phyloP scores from a whole-genome alignment of 2,329 filamentous ascomycete species.

The Neocucurbitaria cava region DNA sequence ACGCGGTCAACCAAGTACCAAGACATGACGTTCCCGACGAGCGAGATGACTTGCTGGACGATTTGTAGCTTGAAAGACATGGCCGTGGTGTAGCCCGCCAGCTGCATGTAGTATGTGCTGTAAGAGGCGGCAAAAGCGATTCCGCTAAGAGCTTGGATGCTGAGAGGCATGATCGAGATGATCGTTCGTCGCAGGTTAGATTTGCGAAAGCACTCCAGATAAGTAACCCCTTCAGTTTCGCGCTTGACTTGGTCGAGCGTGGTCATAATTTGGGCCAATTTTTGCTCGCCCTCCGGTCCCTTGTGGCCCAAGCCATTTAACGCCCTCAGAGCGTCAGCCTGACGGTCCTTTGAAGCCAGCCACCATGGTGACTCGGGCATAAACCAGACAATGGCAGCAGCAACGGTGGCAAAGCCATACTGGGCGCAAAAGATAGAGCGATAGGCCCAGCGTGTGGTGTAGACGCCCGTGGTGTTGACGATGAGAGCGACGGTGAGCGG shows the following conservation, averaged over 20 bases:
- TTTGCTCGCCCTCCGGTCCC: constrained; percentile 19
- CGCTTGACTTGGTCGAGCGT: constrained; percentile 45
- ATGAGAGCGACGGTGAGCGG: constrained; percentile 46
- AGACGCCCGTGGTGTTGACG: constrained; percentile 43
- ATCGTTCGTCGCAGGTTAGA: constrained; percentile 78
- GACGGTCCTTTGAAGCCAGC: constrained; percentile 68
- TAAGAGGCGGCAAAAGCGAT: constrained; percentile 37
- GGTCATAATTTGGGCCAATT: constrained; percentile 30
- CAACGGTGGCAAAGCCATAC: constrained; percentile 51
- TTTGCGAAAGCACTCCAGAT: constrained; percentile 82
- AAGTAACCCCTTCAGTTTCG: constrained; percentile 67
- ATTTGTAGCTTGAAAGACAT: constrained; percentile 51
- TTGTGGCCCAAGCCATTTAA: constrained; percentile 29
- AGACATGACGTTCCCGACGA: constrained; percentile 71
- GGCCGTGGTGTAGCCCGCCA: constrained; percentile 48
- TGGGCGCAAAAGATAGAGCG: constrained; percentile 52
- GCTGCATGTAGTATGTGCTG: constrained; percentile 53
- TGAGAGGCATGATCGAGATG: constrained; percentile 60
- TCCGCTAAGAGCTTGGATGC: constrained; percentile 49
- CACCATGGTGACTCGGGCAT: constrained; percentile 65
- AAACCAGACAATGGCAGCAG: constrained; percentile 27
- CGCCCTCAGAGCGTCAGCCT: constrained; percentile 60
- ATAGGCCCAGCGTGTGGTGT: constrained; percentile 52
- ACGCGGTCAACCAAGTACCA: constrained; percentile 80
- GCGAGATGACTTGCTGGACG: constrained; percentile 63